Conservation (phyloP, 2,329 filamentous ascomycete species). For the Venturia pyrina region DNA sequence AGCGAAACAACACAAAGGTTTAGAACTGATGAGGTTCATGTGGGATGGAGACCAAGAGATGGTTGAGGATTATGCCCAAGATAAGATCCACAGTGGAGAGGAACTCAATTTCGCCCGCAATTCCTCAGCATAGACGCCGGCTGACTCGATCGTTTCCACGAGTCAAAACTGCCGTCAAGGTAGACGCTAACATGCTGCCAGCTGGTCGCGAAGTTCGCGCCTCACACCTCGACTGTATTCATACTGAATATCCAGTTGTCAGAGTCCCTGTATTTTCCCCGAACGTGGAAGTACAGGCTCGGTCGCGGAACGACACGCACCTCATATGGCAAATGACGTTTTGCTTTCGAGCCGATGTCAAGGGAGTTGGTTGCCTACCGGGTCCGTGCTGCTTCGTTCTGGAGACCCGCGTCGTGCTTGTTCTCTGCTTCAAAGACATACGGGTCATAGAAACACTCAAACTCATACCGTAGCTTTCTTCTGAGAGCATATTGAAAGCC, state of each 20-base stretch:
- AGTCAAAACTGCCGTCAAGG: background rate
- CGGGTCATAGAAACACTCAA: background rate
- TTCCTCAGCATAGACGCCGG: too few species aligned
- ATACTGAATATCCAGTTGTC: background rate
- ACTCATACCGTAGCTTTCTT: too few species aligned
- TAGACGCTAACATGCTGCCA: background rate
- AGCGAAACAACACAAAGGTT: conserved; percentile 35
- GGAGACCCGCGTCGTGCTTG: background rate
- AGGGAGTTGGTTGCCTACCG: background rate
- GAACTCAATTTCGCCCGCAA: too few species aligned
- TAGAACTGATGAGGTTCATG: conserved; percentile 40
- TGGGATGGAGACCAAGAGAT: conserved; percentile 35
- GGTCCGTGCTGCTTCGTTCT: background rate
- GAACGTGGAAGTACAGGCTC: background rate
- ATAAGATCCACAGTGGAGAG: background rate
- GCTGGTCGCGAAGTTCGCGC: background rate
- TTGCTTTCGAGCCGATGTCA: background rate
- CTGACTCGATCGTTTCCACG: background rate
- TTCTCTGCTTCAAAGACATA: background rate
- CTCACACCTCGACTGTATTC: too few species aligned
- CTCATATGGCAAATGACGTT: background rate
- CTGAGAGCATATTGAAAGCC: too few species aligned
- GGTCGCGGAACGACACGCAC: too few species aligned
- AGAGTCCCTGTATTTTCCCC: background rate
- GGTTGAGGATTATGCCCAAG: conserved; percentile 1